Base-by-base conservation (phyloP, 805 yeast genomes). In the Maudiozyma saulgeensis region DNA sequence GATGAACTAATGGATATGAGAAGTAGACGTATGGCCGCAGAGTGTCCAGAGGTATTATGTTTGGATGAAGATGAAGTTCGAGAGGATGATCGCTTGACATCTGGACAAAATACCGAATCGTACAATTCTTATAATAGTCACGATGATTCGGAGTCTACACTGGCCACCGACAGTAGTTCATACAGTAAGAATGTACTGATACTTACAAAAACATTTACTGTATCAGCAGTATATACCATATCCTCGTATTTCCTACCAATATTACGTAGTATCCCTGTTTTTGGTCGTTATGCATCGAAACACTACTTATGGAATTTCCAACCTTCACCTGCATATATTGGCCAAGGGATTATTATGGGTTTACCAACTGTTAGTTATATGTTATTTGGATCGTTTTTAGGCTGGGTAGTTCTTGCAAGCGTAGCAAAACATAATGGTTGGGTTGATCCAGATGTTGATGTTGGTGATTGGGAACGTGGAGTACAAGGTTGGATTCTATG, bases 321-420 rank as follows among this genome's bases (percentile, higher is more conserved):
- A 64, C 96, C 96, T 0, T 88, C 96, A 0, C 99, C 99, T 0
- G 98, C 98, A 0, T 91, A 91, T 63, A 77, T 93, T 35, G 99
- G 99, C 2, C 99, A 91, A 67, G 99, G 99, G 4, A 88, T 93
- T 40, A 91, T 91, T 50, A 91, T 91, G 99, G 99, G 99, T 0
- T 70, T 89, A 7, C 87, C 90, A 1, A 89, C 98, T 0, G 95
- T 89, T 0, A 75, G 87, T 9, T 85, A 89, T 53, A 91, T 91
- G 99, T 68, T 91, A 41, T 76, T 88, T 56, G 99, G 99, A 2
- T 81, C 95, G 21, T 53, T 91, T 1, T 60, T 90, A 4, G 99
- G 99, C 0, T 91, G 99, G 99, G 96, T 79, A 0, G 68, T 91
- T 1, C 69, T 91, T n/a, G 91, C 93, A 0, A 97, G 97, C 3